phyloP scores from a whole-genome alignment of 352 stramenopile genomes.

The Phytophthora pistaciae region DNA sequence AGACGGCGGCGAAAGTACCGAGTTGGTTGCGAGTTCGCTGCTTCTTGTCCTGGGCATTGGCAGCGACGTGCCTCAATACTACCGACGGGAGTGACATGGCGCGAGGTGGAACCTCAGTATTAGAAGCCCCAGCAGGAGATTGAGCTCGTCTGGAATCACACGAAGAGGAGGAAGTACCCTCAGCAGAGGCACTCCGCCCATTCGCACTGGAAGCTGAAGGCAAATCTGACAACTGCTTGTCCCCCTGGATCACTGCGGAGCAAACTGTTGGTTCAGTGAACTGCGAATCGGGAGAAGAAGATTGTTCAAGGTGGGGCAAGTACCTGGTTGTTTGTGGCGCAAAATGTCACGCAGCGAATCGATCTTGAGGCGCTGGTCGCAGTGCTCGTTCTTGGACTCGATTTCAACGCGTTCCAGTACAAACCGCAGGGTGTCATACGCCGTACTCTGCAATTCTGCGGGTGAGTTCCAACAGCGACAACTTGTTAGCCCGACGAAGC shows the following conservation, averaged over 20 bases:
- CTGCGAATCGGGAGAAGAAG: not conserved
- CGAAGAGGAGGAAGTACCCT: not conserved
- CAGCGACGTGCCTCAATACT: conserved; percentile 26
- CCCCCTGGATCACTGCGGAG: conserved; percentile 1
- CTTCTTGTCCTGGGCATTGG: conserved; percentile 17
- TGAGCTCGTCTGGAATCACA: not conserved
- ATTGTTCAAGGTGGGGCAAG: not conserved
- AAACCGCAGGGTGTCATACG: conserved; percentile 63
- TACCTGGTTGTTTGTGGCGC: conserved; percentile 35
- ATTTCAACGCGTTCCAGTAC: conserved; percentile 58
- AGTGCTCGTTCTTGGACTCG: conserved; percentile 52
- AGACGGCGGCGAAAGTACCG: conserved; percentile 8
- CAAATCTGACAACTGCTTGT: conserved; percentile 9
- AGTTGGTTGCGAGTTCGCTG: conserved; percentile 16
- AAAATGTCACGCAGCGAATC: conserved; percentile 37
- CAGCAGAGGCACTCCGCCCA: not conserved
- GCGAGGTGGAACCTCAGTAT: not conserved
- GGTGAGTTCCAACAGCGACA: not conserved
- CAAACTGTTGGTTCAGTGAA: conserved; percentile 1
- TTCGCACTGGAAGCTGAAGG: not conserved
- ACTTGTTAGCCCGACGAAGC: not conserved
- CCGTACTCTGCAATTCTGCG: conserved; percentile 54
- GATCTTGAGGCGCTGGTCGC: conserved; percentile 49
- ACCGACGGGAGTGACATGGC: conserved; percentile 29
- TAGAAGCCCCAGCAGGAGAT: not conserved